A percentile compares a stretch with the other conserved stretches of the same genome.
Evolutionary conservation across 495 filamentous ascomycete genomes (phyloP).

Genomic region (Filosporella fistucella): DNA sequence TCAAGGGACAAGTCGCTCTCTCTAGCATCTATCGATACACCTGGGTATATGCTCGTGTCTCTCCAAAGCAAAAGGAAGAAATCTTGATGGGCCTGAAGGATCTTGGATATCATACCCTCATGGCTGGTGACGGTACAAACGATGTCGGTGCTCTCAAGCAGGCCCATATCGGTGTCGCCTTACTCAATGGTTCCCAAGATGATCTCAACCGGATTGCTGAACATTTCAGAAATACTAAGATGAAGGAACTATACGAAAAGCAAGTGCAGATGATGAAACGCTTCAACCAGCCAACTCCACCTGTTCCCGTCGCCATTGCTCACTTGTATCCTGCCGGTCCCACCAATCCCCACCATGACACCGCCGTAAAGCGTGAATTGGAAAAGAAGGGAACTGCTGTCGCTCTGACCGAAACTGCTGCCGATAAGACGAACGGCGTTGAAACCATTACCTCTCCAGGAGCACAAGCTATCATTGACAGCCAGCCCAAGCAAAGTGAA

Average conservation of each 20-base stretch:
- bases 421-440: constrained; percentile 46
- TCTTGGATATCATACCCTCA: constrained; percentile 93
- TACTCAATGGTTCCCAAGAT: constrained; percentile 90
- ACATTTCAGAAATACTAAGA: constrained; percentile 87
- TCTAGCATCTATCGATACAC: constrained; percentile 75
- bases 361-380: constrained; percentile 81
- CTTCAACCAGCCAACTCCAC: constrained; percentile 88
- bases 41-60: constrained; percentile 98
- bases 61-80: constrained; percentile 98
- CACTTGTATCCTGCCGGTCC: constrained; percentile 93
- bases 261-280: constrained; percentile 83
- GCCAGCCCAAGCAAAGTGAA: constrained; percentile 47
- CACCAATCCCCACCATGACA: constrained; percentile 90
- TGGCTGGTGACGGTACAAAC: constrained; percentile 99
- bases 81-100: constrained; percentile 95
- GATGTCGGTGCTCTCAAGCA: constrained; percentile 98
- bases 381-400: constrained; percentile 59
- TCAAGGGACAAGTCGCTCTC: constrained; percentile 73
- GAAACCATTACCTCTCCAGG: constrained; percentile 67
- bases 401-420: constrained; percentile 31
- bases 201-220: constrained; percentile 89
- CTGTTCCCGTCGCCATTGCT: constrained; percentile 84
- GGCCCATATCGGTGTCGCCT: constrained; percentile 92
- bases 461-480: constrained; percentile 63
- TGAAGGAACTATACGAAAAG: constrained; percentile 99